Base-by-base conservation (phyloP, 2,329 filamentous ascomycete species). In the Verticillium tricorpus region DNA sequence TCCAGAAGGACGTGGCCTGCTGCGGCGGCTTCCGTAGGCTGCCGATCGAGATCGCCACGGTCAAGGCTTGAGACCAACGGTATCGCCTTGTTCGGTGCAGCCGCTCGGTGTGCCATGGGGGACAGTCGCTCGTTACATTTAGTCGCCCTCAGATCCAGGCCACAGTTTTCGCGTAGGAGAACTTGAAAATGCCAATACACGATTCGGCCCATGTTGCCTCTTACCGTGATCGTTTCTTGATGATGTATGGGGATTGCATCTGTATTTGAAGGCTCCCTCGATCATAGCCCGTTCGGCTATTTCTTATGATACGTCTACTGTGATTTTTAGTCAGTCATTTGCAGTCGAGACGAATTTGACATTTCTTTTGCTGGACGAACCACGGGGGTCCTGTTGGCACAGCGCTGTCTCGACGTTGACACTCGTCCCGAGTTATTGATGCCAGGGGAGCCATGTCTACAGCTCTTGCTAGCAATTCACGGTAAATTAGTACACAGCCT, bases 1-100 rank as follows among this genome's bases (percentile, higher is more conserved):
- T 92, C 68, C 90, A 92, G 80, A 80, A 87, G 74, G 79, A 85
- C 61, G 84, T 92, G 65, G 87, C 88, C 57, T 75, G 74, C 52
- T 76, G 83, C 50, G 90, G 90, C 54, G 89, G 90, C 2, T 92
- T 88, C 75, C 80, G 78, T 60, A 76, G 85, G 55, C 74, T 86
- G 56, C 69, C 68, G 52, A 45, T 65, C 12, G 55, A 56, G 8
- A 45, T 62, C 17, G 52, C 58, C 1, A 54, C 64, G 15, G 19
- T 50, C 19, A 22, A 50, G 45, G 45, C 45, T n/a, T 50, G 11
- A 50, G 15, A n/a, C 19, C n/a, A 22, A 19, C 8, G 7, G 5
- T 7, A 2, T 25, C 19, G 19, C 45, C 11, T n/a, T 8, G n/a
- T 50, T 50, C 34, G 2, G 8, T 14, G 9, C 14, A 14, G 7